phyloP scores from a whole-genome alignment of 2,329 filamentous ascomycete species.

The Fusarium bulbicola region DNA sequence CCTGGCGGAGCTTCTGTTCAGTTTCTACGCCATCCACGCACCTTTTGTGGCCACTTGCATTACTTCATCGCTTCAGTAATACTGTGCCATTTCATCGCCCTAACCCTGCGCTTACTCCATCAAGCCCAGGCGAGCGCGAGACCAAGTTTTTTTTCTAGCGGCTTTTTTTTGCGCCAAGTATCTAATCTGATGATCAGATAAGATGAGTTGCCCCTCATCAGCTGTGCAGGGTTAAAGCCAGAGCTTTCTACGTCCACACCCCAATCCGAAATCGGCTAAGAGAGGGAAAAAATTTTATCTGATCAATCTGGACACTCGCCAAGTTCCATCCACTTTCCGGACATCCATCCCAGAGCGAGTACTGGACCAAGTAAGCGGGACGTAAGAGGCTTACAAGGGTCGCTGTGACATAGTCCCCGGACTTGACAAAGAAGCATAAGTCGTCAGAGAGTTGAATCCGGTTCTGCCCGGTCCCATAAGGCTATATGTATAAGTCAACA shows the following conservation, averaged over 20 bases:
- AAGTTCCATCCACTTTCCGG: background rate
- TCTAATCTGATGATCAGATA: conserved; percentile 59
- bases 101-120: background rate
- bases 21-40: conserved; percentile 4
- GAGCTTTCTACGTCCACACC: conserved; percentile 18
- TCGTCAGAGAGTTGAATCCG: background rate
- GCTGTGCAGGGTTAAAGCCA: background rate
- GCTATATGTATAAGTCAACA: background rate
- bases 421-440: background rate
- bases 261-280: conserved; percentile 36
- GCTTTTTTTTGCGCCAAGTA: conserved; percentile 34
- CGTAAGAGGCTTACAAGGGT: background rate
- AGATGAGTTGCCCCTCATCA: conserved; percentile 44
- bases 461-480: background rate
- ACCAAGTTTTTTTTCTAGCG: conserved; percentile 23
- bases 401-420: background rate
- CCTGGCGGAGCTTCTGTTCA: background rate
- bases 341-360: background rate
- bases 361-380: background rate
- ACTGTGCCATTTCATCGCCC: background rate
- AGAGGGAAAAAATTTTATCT: conserved; percentile 40
- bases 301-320: conserved; percentile 28
- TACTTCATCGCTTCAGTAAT: conserved; percentile 2
- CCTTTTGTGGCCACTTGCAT: conserved; percentile 2
- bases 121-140: background rate